A percentile compares a stretch with the other conserved stretches of the same genome.
Conservation (phyloP, 2,329 filamentous ascomycete species). For the Graphiopsis chlorocephala region DNA sequence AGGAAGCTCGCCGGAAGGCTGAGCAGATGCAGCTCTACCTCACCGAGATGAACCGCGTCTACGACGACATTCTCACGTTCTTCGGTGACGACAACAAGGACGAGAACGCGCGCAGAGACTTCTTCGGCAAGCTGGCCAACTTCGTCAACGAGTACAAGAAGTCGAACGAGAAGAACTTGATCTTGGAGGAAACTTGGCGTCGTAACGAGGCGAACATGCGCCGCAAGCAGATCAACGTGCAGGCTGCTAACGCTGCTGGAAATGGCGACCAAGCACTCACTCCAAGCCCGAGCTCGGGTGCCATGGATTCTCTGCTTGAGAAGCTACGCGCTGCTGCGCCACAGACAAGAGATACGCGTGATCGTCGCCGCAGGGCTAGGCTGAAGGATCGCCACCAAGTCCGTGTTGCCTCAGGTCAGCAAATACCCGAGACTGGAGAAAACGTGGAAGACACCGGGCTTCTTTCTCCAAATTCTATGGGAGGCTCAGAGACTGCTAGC, state of each 20-base stretch:
- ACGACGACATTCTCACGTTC: constrained; percentile 93
- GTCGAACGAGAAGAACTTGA: constrained; percentile 87
- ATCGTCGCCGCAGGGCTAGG: constrained; percentile 79
- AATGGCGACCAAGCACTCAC: constrained; percentile 34
- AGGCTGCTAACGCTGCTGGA: constrained; percentile 49
- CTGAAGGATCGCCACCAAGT: constrained; percentile 90
- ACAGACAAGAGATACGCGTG: constrained; percentile 82
- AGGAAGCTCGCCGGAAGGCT: constrained; percentile 90
- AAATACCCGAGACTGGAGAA: constrained; percentile 66
- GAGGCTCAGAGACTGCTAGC: constrained; percentile 2
- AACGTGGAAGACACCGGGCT: constrained; percentile 30
- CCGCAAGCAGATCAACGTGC: constrained; percentile 71
- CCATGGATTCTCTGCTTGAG: constrained; percentile 94
- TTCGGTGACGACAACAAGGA: constrained; percentile 92
- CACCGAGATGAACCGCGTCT: constrained; percentile 86
- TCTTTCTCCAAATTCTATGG: constrained; percentile 26
- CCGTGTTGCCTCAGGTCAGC: constrained; percentile 81
- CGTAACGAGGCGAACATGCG: constrained; percentile 91
- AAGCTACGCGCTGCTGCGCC: constrained; percentile 88
- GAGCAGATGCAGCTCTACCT: constrained; percentile 93
- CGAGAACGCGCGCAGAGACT: constrained; percentile 89
- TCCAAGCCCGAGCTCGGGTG: constrained; percentile 60
- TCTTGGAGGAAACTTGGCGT: constrained; percentile 74
- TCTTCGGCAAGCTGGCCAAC: constrained; percentile 87
- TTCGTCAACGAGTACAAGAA: constrained; percentile 96